Evolutionary conservation across 345 rosid species (phyloP).

Genomic region (Populus davidiana): DNA sequence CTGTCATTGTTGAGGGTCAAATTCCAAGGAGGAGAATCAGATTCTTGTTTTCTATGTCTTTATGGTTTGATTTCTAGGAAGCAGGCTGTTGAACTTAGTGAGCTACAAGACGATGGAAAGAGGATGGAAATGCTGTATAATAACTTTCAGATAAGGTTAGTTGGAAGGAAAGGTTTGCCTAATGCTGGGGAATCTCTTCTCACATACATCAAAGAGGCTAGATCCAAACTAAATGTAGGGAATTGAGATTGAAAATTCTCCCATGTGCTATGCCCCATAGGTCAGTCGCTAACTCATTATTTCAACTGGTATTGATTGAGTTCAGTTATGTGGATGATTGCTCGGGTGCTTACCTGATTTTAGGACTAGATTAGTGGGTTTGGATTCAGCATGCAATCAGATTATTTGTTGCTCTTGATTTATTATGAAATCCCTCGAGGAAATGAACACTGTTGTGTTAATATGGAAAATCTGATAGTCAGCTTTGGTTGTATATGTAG

Average conservation of each 20-base stretch:
- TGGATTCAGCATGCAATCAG: background rate
- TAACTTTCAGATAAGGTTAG: constrained; percentile 35
- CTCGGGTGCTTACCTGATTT: background rate
- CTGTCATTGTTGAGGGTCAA: constrained; percentile 48
- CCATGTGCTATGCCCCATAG: background rate
- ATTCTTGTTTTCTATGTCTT: constrained; percentile 30
- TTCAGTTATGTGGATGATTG: background rate
- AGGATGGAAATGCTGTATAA: constrained; percentile 42
- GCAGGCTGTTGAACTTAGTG: constrained; percentile 49
- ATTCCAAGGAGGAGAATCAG: constrained; percentile 30
- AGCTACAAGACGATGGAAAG: constrained; percentile 44
- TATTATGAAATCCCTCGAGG: too few species aligned
- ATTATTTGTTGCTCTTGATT: too few species aligned
- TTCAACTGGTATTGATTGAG: background rate
- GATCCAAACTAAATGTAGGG: constrained; percentile 24
- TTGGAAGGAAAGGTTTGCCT: constrained; percentile 49
- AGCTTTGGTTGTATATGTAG: too few species aligned
- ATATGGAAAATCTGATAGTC: too few species aligned
- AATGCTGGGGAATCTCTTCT: constrained; percentile 51
- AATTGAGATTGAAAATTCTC: background rate
- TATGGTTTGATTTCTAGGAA: constrained; percentile 54
- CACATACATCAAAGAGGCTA: constrained; percentile 46
- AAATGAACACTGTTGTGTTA: too few species aligned
- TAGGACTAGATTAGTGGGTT: background rate
- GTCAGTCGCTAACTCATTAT: background rate